Evolutionary conservation across 2,329 filamentous ascomycete species (phyloP), one percentile per base, ranked within the genome.

Genomic region (Apiospora saccharicola): DNA sequence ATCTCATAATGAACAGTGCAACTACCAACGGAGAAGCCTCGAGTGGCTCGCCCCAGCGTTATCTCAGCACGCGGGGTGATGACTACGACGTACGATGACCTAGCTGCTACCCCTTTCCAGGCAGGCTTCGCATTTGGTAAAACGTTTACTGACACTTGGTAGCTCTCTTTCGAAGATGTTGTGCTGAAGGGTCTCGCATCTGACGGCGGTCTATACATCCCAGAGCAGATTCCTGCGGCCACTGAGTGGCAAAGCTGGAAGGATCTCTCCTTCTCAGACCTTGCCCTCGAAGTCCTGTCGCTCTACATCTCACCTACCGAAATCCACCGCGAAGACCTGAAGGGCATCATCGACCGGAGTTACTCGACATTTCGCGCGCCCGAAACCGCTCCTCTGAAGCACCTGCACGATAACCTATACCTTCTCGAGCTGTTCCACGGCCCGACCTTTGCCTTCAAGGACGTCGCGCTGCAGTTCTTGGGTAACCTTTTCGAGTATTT

Each of bases 401-500:
- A 93, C n/a, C 87, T 98, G 70, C 89, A 96, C 79, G 86, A 90
- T 78, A 93, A 96, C 80, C 86, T 98, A 57, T 91, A 98, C 80
- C 86, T 98, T 71, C 90, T 99, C 46, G 96, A 99, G 83, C 89
- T 99, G 61, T 99, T 98, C 87, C 96, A 98, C 81, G 96, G 96
- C 1, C 96, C 95, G 6, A 98, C 93, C 0, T 98, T 95, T 81
- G 93, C 96, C 2, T 98, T 98, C 87, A 98, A 98, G 84, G 96
- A 98, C 83, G 93, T 95, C 70, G 95, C 95, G 22, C 86, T 98
- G 74, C 96, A 98, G 78, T 96, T 98, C 80, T 85, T 99, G 2
- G 96, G 96, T n/a, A 98, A 99, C 79, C 86, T 99, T 2, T 98
- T 97, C 76, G 94, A 97, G 82, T 96, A 96, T 82, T 96, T 96